These are phyloP conservation scores for Eudorina sp. DNA, from an alignment of 139 green algal species.

Conservation along the genomic window DNA sequence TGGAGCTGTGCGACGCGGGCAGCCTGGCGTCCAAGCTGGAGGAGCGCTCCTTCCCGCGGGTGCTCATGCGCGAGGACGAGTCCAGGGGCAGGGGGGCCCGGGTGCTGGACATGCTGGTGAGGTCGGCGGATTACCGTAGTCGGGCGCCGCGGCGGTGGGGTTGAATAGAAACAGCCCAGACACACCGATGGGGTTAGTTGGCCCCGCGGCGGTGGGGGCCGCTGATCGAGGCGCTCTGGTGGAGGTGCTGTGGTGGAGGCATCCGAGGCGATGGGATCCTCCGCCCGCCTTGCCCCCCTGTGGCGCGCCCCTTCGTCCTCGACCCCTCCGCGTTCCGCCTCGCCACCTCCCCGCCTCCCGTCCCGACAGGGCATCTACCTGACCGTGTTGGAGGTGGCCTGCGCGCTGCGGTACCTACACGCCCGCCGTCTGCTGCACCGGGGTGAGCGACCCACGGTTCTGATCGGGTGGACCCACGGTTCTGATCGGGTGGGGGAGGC, in stretches of 20 bases:
- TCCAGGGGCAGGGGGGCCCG: background rate
- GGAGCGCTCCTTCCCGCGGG: conserved; percentile 32
- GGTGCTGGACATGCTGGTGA: conserved; percentile 44
- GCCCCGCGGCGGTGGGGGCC: no score
- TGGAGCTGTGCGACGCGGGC: conserved; percentile 46
- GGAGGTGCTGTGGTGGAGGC: no score
- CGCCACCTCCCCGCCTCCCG: background rate
- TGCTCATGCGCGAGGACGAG: background rate
- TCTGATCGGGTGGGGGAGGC: no score
- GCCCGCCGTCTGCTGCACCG: conserved; percentile 25
- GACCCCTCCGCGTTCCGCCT: background rate
- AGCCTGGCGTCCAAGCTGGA: conserved; percentile 32
- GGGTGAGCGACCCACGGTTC: conserved; percentile 28
- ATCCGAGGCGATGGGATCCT: no score
- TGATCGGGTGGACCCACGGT: no score
- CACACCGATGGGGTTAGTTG: no score
- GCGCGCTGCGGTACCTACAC: conserved; percentile 38
- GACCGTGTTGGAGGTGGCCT: conserved; percentile 37
- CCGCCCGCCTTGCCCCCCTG: background rate
- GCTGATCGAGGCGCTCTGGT: no score
- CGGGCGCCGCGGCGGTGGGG: no score
- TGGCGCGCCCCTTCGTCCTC: background rate
- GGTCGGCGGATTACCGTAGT: no score
- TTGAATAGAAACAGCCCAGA: no score
- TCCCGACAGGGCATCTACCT: conserved; percentile 36